Conservation (phyloP, 2,329 filamentous ascomycete genomes). For the Colletotrichum shisoi region DNA sequence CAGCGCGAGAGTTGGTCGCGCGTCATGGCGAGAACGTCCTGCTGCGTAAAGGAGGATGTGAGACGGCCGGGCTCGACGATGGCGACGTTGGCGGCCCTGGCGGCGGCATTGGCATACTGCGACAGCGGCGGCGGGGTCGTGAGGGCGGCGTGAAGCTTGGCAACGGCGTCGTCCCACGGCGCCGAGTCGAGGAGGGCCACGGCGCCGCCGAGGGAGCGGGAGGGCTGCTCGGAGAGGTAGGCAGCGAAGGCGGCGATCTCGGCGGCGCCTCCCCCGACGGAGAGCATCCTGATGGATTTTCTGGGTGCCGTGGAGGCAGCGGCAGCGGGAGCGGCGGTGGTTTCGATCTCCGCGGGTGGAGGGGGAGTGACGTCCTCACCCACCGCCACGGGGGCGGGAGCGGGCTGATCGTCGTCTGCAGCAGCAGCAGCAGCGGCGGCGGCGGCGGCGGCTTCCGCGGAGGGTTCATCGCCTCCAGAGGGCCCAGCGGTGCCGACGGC, state of each 20-base stretch:
- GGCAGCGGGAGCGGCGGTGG: neutral
- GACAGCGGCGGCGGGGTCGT: slow-evolving; percentile 60
- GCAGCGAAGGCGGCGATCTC: slow-evolving; percentile 66
- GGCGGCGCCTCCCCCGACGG: slow-evolving; percentile 66
- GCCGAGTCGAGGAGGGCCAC: slow-evolving; percentile 82
- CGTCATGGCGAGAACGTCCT: slow-evolving; percentile 58
- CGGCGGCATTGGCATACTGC: slow-evolving; percentile 60
- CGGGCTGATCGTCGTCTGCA: neutral
- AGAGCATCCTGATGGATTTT: slow-evolving; percentile 52
- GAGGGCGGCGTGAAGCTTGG: slow-evolving; percentile 65
- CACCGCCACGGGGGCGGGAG: neutral
- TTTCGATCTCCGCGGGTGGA: neutral
- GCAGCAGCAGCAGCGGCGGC: neutral
- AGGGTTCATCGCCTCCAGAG: slow-evolving; percentile 1
- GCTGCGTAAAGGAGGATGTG: slow-evolving; percentile 54
- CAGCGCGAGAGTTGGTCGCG: slow-evolving; percentile 45
- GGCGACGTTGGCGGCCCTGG: slow-evolving; percentile 55
- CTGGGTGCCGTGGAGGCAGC: slow-evolving; percentile 16
- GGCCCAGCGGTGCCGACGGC: neutral
- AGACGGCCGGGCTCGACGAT: slow-evolving; percentile 55
- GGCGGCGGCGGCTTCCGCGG: neutral
- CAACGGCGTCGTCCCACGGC: slow-evolving; percentile 73
- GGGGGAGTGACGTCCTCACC: neutral
- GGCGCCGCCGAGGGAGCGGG: slow-evolving; percentile 43
- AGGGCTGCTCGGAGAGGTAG: slow-evolving; percentile 47